Conservation (phyloP, 140 eudicot genomes). For the Stevia rebaudiana region DNA sequence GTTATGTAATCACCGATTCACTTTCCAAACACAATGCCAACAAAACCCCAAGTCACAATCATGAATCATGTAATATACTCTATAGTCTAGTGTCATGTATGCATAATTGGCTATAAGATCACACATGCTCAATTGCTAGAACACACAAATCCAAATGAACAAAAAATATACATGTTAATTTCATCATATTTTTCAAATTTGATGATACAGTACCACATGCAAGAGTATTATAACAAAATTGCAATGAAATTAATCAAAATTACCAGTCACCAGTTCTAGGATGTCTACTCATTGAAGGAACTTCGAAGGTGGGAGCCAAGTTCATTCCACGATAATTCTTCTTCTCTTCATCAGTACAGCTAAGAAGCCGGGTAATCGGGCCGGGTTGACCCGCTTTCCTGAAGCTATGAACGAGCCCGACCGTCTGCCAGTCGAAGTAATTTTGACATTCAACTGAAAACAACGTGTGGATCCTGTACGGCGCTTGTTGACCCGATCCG, state of each 20-base stretch:
- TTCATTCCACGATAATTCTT: slow-evolving; percentile 64
- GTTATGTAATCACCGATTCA: background rate
- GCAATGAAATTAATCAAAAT: background rate
- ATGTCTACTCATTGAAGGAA: slow-evolving; percentile 92
- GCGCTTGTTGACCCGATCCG: slow-evolving; percentile 36
- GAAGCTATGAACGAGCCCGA: slow-evolving; percentile 90
- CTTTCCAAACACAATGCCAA: background rate
- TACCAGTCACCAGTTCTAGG: slow-evolving; percentile 99
- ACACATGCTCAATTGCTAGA: background rate
- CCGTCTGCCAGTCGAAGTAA: slow-evolving; percentile 99
- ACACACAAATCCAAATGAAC: background rate
- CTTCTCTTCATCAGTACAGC: slow-evolving; percentile 89
- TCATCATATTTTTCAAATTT: background rate
- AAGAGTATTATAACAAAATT: background rate
- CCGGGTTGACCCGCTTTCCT: slow-evolving; percentile 83
- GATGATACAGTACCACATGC: slow-evolving; percentile 13
- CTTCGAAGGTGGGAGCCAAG: slow-evolving; percentile 93
- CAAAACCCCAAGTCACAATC: background rate
- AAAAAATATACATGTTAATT: slow-evolving; percentile 3
- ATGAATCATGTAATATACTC: too few relatives aligned
- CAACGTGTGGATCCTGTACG: slow-evolving; percentile 88
- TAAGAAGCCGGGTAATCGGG: slow-evolving; percentile 83
- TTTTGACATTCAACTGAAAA: slow-evolving; percentile 93
- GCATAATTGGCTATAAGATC: background rate
- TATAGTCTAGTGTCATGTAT: background rate